A percentile compares a stretch with the other conserved stretches of the same genome.
These are phyloP conservation scores for Isabelozyma pseudorhagii DNA, from an alignment of 805 yeast genomes.

Conservation along the genomic window DNA sequence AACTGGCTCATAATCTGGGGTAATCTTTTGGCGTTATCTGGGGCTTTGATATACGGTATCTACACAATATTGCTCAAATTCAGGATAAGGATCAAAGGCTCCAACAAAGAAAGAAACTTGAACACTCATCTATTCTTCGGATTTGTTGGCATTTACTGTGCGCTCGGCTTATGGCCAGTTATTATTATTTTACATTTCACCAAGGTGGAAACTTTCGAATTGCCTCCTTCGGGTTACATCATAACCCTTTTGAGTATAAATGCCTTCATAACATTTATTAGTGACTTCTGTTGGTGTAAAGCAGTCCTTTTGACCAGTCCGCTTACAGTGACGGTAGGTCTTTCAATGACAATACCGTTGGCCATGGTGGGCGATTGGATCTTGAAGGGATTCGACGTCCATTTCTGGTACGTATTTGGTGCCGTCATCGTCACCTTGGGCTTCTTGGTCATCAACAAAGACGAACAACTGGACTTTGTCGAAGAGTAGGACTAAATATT, in stretches of 20 bases:
- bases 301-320: conserved; percentile 94
- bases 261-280: conserved; percentile 73
- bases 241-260: conserved; percentile 57
- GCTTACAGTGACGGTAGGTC: conserved; percentile 90
- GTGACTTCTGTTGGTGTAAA: conserved; percentile 94
- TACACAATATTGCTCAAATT: conserved; percentile 83
- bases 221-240: conserved; percentile 57
- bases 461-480: conserved; percentile 62
- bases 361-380: conserved; percentile 90
- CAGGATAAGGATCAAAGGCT: conserved; percentile 44
- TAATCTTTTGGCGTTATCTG: conserved; percentile 72
- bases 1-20: conserved; percentile 50
- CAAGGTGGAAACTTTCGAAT: conserved; percentile 67
- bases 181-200: conserved; percentile 59
- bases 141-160: conserved; percentile 84
- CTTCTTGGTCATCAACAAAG: conserved; percentile 77
- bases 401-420: conserved; percentile 67
- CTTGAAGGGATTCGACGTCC: conserved; percentile 60
- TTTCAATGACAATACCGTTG: conserved; percentile 89
- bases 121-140: conserved; percentile 91
- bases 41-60: conserved; percentile 88
- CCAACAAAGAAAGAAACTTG: conserved; percentile 65
- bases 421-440: conserved; percentile 79
- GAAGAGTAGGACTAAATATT: not conserved
- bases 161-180: conserved; percentile 79